These are phyloP conservation scores for Monocercomonoides exilis DNA, from an alignment of 78 protist species.

Conservation along the genomic window DNA sequence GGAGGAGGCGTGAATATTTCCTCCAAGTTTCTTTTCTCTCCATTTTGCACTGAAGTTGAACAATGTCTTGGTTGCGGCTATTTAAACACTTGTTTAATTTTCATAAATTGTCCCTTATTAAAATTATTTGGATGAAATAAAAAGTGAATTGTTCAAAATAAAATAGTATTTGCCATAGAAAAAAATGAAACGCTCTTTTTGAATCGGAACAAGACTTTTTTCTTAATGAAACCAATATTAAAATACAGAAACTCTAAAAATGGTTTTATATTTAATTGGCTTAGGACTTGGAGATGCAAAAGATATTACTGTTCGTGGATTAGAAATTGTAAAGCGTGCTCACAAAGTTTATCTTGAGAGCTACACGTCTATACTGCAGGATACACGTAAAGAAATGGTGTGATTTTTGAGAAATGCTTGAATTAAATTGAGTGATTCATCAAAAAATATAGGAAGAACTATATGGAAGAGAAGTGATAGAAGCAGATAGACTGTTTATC, in stretches of 20 bases:
- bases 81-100: too few species aligned
- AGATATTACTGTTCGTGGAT: constrained; percentile 96
- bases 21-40: too few species aligned
- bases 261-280: constrained; percentile 81
- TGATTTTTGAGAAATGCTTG: not conserved
- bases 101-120: too few species aligned
- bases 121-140: too few species aligned
- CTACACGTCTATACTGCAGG: constrained; percentile 84
- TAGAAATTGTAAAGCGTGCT: constrained; percentile 68
- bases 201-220: too few species aligned
- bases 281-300: constrained; percentile 92
- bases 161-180: too few species aligned
- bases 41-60: too few species aligned
- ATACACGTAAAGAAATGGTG: not conserved
- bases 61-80: too few species aligned
- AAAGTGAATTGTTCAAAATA: too few species aligned
- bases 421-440: not conserved
- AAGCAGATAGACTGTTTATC: constrained; percentile 81
- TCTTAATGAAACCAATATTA: too few species aligned
- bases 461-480: constrained; percentile 55
- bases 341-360: constrained; percentile 77
- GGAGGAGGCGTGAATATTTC: too few species aligned
- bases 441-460: constrained; percentile 42
- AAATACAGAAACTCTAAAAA: not conserved
- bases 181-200: too few species aligned